Conservation (phyloP, 371 early-diverging fungal genomes). For the Mortierella sp. region DNA sequence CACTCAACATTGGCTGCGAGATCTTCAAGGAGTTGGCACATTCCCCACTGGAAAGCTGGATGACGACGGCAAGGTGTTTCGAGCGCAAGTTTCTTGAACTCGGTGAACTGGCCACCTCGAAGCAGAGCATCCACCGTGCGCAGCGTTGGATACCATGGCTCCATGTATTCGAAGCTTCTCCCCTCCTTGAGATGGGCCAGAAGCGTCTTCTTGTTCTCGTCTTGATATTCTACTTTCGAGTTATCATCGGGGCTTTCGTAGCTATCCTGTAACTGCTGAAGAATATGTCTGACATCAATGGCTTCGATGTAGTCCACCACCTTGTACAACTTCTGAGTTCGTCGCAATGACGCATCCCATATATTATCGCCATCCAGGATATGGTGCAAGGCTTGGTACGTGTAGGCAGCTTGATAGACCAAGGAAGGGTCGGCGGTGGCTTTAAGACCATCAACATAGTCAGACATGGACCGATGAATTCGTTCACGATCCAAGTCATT, state of each 20-base stretch:
- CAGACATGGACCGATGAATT: neutral
- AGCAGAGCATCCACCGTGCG: conserved; percentile 4
- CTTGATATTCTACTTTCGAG: neutral
- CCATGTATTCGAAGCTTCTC: neutral
- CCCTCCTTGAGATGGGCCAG: too few species aligned
- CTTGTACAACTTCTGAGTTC: too few species aligned
- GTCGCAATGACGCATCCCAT: neutral
- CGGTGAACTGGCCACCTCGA: neutral
- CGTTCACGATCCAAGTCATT: neutral
- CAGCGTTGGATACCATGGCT: conserved; percentile 7
- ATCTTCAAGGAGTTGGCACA: conserved; percentile 7
- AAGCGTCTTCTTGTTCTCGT: too few species aligned
- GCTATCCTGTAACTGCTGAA: too few species aligned
- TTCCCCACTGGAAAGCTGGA: neutral
- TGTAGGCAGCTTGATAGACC: conserved; percentile 8
- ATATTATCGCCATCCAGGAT: neutral
- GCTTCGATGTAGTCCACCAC: too few species aligned
- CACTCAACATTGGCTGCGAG: conserved; percentile 2
- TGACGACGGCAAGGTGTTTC: too few species aligned
- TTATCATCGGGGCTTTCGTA: too few species aligned
- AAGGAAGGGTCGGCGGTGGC: neutral
- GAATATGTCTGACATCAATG: neutral
- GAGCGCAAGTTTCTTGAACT: too few species aligned
- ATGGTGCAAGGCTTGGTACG: conserved; percentile 5
- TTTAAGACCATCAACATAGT: neutral